These are phyloP conservation scores for Metschnikowia chrysomelidarum DNA, from an alignment of 805 yeast genomes.

Conservation along the genomic window DNA sequence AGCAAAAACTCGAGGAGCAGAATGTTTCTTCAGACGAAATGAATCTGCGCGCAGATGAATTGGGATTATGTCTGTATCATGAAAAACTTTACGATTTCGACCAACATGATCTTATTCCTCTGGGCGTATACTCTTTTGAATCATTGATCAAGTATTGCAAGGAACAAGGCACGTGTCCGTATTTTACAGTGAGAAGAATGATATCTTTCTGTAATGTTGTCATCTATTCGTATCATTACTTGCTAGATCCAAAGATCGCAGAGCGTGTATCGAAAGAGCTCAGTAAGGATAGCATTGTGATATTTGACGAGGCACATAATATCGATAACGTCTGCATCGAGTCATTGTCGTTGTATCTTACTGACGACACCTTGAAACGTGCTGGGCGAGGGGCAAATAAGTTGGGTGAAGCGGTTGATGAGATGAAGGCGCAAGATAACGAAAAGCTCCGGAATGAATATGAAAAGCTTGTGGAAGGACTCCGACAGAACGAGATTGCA, in stretches of 20 bases:
- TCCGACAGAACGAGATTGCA: slow-evolving; percentile 74
- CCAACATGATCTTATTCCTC: slow-evolving; percentile 84
- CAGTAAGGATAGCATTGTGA: slow-evolving; percentile 88
- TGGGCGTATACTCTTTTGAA: slow-evolving; percentile 95
- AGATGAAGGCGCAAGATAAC: slow-evolving; percentile 79
- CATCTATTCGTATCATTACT: slow-evolving; percentile 94
- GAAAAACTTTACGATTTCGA: slow-evolving; percentile 85
- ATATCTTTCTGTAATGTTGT: slow-evolving; percentile 90
- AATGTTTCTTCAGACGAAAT: slow-evolving; percentile 48
- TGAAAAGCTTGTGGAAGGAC: slow-evolving; percentile 84
- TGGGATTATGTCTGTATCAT: slow-evolving; percentile 75
- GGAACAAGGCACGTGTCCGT: slow-evolving; percentile 83
- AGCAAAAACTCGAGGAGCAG: slow-evolving; percentile 54
- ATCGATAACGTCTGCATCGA: slow-evolving; percentile 98
- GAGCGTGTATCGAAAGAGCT: slow-evolving; percentile 91
- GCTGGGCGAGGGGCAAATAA: slow-evolving; percentile 87
- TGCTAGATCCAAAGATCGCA: slow-evolving; percentile 95
- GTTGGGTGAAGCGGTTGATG: slow-evolving; percentile 77
- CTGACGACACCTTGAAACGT: slow-evolving; percentile 81
- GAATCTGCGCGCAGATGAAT: slow-evolving; percentile 36
- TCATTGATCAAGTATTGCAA: slow-evolving; percentile 75
- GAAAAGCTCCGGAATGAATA: slow-evolving; percentile 86
- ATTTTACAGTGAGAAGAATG: slow-evolving; percentile 97
- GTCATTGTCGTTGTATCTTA: slow-evolving; percentile 84
- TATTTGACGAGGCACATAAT: slow-evolving; percentile 98